These are phyloP conservation scores for Euclidium syriacum DNA, from an alignment of 345 rosid genomes.

Conservation along the genomic window DNA sequence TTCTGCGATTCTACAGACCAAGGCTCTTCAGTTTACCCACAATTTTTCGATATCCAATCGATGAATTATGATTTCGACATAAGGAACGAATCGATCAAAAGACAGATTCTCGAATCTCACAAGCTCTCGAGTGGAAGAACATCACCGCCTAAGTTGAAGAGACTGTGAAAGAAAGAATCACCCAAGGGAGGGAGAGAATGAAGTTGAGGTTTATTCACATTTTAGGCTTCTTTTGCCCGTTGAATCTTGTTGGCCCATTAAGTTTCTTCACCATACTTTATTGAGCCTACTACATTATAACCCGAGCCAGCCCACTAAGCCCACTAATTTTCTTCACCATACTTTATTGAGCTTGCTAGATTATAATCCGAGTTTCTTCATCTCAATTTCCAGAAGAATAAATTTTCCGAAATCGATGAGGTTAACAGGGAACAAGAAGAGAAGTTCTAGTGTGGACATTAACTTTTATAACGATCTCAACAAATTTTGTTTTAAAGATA, in stretches of 20 bases:
- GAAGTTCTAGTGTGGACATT: no score
- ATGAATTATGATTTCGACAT: neutral
- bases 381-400: no score
- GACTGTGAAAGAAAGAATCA: neutral
- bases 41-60: neutral
- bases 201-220: neutral
- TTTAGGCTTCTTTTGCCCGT: constrained; percentile 7
- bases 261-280: no score
- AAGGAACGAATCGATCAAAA: neutral
- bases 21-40: constrained; percentile 12
- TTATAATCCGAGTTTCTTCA: no score
- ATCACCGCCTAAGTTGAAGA: neutral
- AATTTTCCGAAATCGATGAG: no score
- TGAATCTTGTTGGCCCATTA: neutral
- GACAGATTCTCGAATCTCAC: neutral
- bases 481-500: no score
- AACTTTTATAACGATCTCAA: no score
- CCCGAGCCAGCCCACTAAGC: neutral
- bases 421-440: no score
- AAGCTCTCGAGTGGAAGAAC: constrained; percentile 6
- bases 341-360: no score
- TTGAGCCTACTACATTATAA: no score
- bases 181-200: neutral
- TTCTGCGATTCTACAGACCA: constrained; percentile 3
- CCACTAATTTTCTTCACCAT: neutral